Percentiles rank a stretch among this genome's conserved stretches.
These are phyloP conservation scores for Lecanicillium sp. DNA, from an alignment of 2,329 filamentous ascomycete genomes.

Conservation along the genomic window DNA sequence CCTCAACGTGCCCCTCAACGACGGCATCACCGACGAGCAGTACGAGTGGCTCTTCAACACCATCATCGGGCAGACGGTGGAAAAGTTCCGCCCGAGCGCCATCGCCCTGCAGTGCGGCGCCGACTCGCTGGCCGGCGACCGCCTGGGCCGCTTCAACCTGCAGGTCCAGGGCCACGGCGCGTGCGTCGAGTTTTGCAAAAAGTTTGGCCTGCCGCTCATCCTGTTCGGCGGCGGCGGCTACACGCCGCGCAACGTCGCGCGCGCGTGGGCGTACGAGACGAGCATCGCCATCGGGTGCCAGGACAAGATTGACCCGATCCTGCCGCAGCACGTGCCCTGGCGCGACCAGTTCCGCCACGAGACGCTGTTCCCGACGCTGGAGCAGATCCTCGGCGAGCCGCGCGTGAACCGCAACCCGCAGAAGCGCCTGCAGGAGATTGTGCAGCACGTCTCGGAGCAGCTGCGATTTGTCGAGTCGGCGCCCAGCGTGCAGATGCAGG, in stretches of 20 bases:
- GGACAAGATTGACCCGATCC: slow-evolving; percentile 59
- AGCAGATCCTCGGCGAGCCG: slow-evolving; percentile 59
- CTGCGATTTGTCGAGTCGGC: slow-evolving; percentile 76
- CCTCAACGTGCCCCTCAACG: slow-evolving; percentile 82
- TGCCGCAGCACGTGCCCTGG: slow-evolving; percentile 77
- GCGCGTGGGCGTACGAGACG: slow-evolving; percentile 95
- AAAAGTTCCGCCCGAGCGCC: slow-evolving; percentile 78
- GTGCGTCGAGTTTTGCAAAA: slow-evolving; percentile 85
- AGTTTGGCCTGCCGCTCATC: slow-evolving; percentile 70
- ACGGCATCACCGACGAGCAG: slow-evolving; percentile 85
- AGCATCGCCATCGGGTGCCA: slow-evolving; percentile 75
- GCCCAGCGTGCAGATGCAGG: slow-evolving; percentile 78
- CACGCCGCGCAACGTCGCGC: slow-evolving; percentile 90
- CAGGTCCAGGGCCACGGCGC: slow-evolving; percentile 91
- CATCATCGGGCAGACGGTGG: slow-evolving; percentile 70
- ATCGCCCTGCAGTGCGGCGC: slow-evolving; percentile 95
- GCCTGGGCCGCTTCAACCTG: slow-evolving; percentile 91
- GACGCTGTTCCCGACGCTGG: slow-evolving; percentile 81
- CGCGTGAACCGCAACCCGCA: slow-evolving; percentile 71
- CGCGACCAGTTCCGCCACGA: slow-evolving; percentile 83
- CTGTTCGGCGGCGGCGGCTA: slow-evolving; percentile 94
- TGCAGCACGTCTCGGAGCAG: slow-evolving; percentile 76
- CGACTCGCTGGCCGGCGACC: slow-evolving; percentile 87
- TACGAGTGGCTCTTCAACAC: slow-evolving; percentile 80
- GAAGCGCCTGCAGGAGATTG: slow-evolving; percentile 67